phyloP scores from a whole-genome alignment of 192 early-diverging fungal species.

The Dispira parvispora region DNA sequence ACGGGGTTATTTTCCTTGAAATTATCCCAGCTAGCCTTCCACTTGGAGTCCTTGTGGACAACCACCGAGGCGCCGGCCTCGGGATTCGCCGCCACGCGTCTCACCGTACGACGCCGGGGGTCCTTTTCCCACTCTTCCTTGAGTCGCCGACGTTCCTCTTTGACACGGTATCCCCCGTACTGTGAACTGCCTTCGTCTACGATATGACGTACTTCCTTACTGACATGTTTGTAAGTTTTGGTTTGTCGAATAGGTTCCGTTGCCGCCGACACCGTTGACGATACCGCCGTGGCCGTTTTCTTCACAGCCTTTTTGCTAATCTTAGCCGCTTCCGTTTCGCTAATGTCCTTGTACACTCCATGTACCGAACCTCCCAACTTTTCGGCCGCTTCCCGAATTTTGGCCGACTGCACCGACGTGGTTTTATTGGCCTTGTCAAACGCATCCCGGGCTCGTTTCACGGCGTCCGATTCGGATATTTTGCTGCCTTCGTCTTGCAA shows the following conservation, averaged over 20 bases:
- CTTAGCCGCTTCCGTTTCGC: conserved; percentile 62
- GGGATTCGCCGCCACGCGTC: conserved; percentile 19
- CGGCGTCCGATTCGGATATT: conserved; percentile 67
- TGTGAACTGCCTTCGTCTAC: conserved; percentile 48
- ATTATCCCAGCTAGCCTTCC: conserved; percentile 81
- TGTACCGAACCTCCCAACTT: conserved; percentile 45
- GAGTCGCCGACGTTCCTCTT: conserved; percentile 46
- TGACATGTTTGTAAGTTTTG: conserved; percentile 40
- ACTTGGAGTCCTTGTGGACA: conserved; percentile 68
- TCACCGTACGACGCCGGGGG: conserved; percentile 11
- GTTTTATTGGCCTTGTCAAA: conserved; percentile 33
- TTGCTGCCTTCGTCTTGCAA: conserved; percentile 67
- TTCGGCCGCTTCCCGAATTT: conserved; percentile 51
- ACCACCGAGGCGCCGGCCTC: conserved; percentile 60
- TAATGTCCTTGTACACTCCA: conserved; percentile 44
- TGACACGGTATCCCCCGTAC: conserved; percentile 61
- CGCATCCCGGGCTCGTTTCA: conserved; percentile 71
- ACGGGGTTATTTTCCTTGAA: conserved; percentile 81
- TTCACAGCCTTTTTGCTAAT: conserved; percentile 54
- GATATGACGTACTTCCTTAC: conserved; percentile 45
- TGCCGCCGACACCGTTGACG: conserved; percentile 39
- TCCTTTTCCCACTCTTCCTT: conserved; percentile 26
- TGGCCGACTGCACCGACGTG: conserved; percentile 30
- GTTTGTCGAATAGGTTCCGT: conserved; percentile 52
- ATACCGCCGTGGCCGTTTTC: conserved; percentile 41